phyloP scores from a whole-genome alignment of 1,284 basidiomycete genomes.

The Cryptococcus sp. region DNA sequence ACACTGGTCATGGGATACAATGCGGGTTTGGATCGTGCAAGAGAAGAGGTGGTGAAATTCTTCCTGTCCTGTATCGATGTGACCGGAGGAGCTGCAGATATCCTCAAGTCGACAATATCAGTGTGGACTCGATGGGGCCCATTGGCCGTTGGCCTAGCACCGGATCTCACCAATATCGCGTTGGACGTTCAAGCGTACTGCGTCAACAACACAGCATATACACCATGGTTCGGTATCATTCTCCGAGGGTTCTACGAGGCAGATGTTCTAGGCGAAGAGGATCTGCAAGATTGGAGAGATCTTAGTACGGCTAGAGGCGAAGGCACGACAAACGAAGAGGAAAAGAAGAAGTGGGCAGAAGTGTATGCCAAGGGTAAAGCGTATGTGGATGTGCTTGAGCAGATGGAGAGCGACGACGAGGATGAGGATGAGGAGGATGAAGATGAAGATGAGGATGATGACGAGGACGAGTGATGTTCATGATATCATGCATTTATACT shows the following conservation, averaged over 20 bases:
- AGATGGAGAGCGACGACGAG: constrained; percentile 49
- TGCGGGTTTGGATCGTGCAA: constrained; percentile 48
- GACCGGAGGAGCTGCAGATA: constrained; percentile 25
- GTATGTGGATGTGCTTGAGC: constrained; percentile 49
- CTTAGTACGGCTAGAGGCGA: constrained; percentile 43
- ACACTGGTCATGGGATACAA: constrained; percentile 52
- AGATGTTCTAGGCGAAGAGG: constrained; percentile 50
- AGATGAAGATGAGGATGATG: constrained; percentile 24
- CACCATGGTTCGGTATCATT: constrained; percentile 47
- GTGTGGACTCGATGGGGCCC: constrained; percentile 48
- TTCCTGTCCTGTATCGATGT: constrained; percentile 41
- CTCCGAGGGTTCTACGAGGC: constrained; percentile 51
- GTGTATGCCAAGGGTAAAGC: constrained; percentile 44
- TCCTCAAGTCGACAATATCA: constrained; percentile 27
- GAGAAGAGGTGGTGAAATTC: constrained; percentile 49
- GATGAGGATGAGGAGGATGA: constrained; percentile 42
- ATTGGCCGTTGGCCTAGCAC: constrained; percentile 31
- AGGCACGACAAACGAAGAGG: constrained; percentile 37
- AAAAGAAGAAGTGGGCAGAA: constrained; percentile 37
- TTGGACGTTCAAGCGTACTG: constrained; percentile 33
- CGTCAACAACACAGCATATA: constrained; percentile 24
- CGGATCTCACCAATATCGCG: constrained; percentile 37
- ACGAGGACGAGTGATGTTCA: constrained; percentile 15
- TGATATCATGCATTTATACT: no score
- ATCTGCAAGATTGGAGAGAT: constrained; percentile 51